Evolutionary conservation across 2,329 filamentous ascomycete genomes (phyloP).

Genomic region (Shiraia bambusicola): DNA sequence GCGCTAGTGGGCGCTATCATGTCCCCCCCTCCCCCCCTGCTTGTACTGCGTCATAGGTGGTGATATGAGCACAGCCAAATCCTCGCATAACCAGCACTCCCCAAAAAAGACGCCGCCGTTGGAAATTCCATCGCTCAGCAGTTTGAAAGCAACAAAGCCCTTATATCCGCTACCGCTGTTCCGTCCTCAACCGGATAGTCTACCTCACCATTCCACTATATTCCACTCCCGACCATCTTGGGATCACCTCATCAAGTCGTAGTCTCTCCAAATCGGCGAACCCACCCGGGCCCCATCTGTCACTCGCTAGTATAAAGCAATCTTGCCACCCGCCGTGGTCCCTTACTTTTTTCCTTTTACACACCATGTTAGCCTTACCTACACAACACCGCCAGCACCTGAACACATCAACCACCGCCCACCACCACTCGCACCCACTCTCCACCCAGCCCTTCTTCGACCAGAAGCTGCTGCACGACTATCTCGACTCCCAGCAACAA

Average conservation of each 20-base stretch:
- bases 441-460: slow-evolving; percentile 31
- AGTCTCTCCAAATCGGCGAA: slow-evolving; percentile 24
- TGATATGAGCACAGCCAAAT: slow-evolving; percentile 29
- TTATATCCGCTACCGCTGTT: slow-evolving; percentile 30
- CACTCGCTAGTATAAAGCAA: slow-evolving; percentile 39
- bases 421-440: slow-evolving; percentile 30
- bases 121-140: slow-evolving; percentile 39
- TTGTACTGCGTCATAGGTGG: slow-evolving; percentile 17
- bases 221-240: slow-evolving; percentile 29
- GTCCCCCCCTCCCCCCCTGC: slow-evolving; percentile 17
- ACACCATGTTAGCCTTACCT: slow-evolving; percentile 42
- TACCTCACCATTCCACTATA: slow-evolving; percentile 26
- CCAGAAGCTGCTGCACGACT: slow-evolving; percentile 42
- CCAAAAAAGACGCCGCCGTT: slow-evolving; percentile 13
- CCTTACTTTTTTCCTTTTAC: slow-evolving; percentile 31
- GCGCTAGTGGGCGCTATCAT: slow-evolving; percentile 13
- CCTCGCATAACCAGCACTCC: slow-evolving; percentile 25
- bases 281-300: slow-evolving; percentile 34
- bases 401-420: slow-evolving; percentile 24
- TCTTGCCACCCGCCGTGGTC: slow-evolving; percentile 41
- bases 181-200: slow-evolving; percentile 27
- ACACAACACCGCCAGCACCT: slow-evolving; percentile 43
- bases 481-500: slow-evolving; percentile 41
- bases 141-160: slow-evolving; percentile 33
- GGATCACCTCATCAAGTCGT: slow-evolving; percentile 40